Conservation (phyloP, 2,329 filamentous ascomycete genomes). For the Stemphylium vesicarium region DNA sequence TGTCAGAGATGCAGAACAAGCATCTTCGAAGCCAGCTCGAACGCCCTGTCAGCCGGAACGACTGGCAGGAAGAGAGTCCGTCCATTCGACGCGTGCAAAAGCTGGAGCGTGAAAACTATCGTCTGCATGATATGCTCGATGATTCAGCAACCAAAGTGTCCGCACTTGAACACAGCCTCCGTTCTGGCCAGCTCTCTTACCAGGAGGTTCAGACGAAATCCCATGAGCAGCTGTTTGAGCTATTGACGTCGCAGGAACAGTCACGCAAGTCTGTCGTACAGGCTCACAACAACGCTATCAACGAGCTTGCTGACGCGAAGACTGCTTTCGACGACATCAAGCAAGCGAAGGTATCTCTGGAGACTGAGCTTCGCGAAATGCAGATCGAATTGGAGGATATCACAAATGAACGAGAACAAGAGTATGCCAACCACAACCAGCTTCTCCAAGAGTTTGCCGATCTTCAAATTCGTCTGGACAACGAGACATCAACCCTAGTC, state of each 20-base stretch:
- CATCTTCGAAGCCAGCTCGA: conserved; percentile 90
- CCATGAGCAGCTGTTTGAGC: conserved; percentile 90
- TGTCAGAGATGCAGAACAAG: conserved; percentile 93
- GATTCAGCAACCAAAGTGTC: conserved; percentile 94
- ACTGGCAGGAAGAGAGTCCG: conserved; percentile 75
- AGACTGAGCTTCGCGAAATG: conserved; percentile 85
- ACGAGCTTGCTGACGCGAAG: conserved; percentile 86
- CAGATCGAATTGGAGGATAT: conserved; percentile 85
- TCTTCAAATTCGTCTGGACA: conserved; percentile 89
- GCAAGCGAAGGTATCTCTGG: conserved; percentile 76
- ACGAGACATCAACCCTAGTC: conserved; percentile 81
- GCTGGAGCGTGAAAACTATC: conserved; percentile 88
- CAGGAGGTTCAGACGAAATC: conserved; percentile 92
- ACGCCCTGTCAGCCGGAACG: conserved; percentile 68
- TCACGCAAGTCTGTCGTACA: conserved; percentile 81
- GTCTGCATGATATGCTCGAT: conserved; percentile 92
- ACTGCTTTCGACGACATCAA: conserved; percentile 85
- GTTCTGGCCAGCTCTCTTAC: conserved; percentile 83
- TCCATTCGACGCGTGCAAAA: conserved; percentile 84
- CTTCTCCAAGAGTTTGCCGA: conserved; percentile 92
- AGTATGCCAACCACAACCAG: conserved; percentile 84
- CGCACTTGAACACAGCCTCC: conserved; percentile 82
- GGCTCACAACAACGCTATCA: conserved; percentile 82
- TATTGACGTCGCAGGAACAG: conserved; percentile 92
- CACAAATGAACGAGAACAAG: conserved; percentile 78